Conservation (phyloP, 108 stramenopile genomes). For the Craspedostauros australis region DNA sequence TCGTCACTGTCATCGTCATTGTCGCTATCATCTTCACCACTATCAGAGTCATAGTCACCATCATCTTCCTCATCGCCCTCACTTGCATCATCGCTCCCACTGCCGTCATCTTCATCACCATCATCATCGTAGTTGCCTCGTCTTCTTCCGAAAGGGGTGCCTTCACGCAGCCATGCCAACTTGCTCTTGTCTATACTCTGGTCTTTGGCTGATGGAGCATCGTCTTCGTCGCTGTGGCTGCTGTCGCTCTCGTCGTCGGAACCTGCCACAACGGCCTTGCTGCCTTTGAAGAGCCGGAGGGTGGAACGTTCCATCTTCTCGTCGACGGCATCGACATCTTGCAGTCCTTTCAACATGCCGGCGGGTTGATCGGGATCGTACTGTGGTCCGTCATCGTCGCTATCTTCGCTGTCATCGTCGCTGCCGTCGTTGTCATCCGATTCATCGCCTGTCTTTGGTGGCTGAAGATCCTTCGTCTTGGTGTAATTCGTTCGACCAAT, state of each 20-base stretch:
- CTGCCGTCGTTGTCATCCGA: constrained; percentile 11
- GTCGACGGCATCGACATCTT: constrained; percentile 84
- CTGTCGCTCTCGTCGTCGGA: constrained; percentile 33
- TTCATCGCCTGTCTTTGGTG: background rate
- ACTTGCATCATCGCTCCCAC: constrained; percentile 26
- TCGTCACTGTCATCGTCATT: constrained; percentile 37
- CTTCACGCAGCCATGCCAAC: no score
- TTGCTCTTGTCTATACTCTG: constrained; percentile 6
- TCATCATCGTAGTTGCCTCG: constrained; percentile 14
- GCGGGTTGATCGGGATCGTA: constrained; percentile 47
- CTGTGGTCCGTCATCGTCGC: constrained; percentile 32
- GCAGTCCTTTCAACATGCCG: constrained; percentile 78
- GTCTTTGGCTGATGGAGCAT: no score
- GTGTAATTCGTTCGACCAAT: constrained; percentile 86
- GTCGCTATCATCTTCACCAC: constrained; percentile 12
- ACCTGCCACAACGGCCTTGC: constrained; percentile 57
- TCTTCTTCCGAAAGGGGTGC: background rate
- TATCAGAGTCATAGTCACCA: constrained; percentile 30
- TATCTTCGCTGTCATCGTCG: constrained; percentile 28
- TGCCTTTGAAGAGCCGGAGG: constrained; percentile 78
- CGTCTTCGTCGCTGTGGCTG: constrained; percentile 32
- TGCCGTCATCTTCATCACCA: constrained; percentile 13
- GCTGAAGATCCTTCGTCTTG: constrained; percentile 64
- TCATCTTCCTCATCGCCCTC: constrained; percentile 28
- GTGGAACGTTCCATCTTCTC: constrained; percentile 77